Base-by-base conservation (phyloP, 2,329 filamentous ascomycete genomes). In the Fusarium irregulare region DNA sequence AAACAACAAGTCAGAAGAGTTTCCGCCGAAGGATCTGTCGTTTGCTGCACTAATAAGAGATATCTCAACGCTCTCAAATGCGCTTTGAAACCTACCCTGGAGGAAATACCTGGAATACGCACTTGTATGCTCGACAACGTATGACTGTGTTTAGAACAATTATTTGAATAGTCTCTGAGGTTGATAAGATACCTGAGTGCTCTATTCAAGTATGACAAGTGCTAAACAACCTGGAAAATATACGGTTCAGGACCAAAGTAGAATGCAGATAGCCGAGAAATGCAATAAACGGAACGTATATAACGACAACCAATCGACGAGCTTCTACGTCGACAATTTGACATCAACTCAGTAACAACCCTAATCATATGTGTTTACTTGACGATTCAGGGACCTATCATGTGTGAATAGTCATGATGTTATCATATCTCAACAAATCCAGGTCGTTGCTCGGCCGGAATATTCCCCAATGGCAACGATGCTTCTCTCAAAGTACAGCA, bases 231-330 rank as follows among this genome's bases (percentile, higher is more conserved):
- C 8, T 50, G 18, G 25, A 25, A 12, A 0, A 18, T 9, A n/a
- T 10, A 32, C 21, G 16, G 34, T 11, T 37, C 30, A 6, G 13
- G 12, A n/a, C 16, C 30, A 40, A 53, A 16, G n/a, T n/a, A 6
- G 21, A 27, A 80, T 80, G 78, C 78, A 76, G 41, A 42, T 79
- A 80, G 76, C 64, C 77, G 73, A 61, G 18, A 69, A 57, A 76
- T 79, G 78, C 76, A 77, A 28, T 57, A 79, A 80, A 79, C 78
- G 78, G 75, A 76, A 73, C 21, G 16, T 21, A 10, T 16, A n/a
- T 16, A 23, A 20, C 6, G 14, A 18, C 21, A n/a, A 8, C 20
- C 58, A 32, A 37, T 48, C 14, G 20, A 51, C 20, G 20, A 25
- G 12, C 14, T 21, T 46, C 18, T 37, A 11, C 34, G 5, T 4